A percentile compares a stretch with the other conserved stretches of the same genome.
These are phyloP conservation scores for Mycena venus DNA, from an alignment of 768 basidiomycete genomes.

Conservation along the genomic window DNA sequence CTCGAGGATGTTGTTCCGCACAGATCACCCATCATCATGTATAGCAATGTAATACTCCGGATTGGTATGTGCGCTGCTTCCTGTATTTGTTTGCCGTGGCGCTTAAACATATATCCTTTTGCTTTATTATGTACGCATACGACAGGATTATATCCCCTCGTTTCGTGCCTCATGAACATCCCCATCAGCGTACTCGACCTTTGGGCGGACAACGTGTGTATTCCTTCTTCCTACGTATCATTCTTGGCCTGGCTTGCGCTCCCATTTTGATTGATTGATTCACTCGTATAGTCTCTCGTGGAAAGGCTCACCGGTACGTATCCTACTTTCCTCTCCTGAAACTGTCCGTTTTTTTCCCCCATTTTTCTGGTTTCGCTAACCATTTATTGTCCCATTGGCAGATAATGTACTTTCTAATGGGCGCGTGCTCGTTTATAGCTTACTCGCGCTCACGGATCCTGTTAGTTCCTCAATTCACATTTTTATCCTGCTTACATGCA, in stretches of 20 bases:
- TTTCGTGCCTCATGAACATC: slow-evolving; percentile 1
- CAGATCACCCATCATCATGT: background rate
- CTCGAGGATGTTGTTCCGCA: background rate
- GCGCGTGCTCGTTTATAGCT: slow-evolving; percentile 1
- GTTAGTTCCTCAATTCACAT: background rate
- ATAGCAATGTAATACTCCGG: background rate
- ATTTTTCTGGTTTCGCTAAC: background rate
- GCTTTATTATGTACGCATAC: background rate
- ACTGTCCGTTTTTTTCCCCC: background rate
- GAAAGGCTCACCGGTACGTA: background rate
- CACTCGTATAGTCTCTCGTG: background rate
- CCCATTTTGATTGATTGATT: background rate
- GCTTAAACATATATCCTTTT: background rate
- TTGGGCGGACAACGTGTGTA: background rate
- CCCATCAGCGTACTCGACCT: background rate
- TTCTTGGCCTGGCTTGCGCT: background rate
- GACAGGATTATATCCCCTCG: background rate
- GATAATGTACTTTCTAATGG: background rate
- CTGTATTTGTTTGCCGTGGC: background rate
- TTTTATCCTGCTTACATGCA: background rate
- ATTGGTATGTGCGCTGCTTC: background rate
- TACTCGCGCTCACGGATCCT: background rate
- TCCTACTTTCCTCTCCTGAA: background rate
- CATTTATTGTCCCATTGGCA: background rate
- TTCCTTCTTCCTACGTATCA: background rate